These are phyloP conservation scores for Blastobotrys ciferrii DNA, from an alignment of 1,139 yeast species.

Conservation along the genomic window DNA sequence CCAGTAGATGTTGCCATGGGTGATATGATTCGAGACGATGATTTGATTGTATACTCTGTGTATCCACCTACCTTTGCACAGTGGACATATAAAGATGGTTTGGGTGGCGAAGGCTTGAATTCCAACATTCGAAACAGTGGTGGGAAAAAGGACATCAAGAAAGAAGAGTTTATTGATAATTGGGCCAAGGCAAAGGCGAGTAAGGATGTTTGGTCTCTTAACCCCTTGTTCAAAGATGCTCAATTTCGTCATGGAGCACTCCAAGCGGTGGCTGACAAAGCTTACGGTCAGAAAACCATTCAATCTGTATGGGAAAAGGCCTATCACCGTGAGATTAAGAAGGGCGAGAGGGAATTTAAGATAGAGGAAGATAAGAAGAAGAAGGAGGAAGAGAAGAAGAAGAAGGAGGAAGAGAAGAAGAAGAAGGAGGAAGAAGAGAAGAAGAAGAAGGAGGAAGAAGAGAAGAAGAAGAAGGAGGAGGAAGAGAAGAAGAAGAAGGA, in stretches of 20 bases:
- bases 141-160: neutral
- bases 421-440: neutral
- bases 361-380: neutral
- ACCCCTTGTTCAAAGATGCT: neutral
- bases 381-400: neutral
- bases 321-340: neutral
- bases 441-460: neutral
- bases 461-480: conserved; percentile 1
- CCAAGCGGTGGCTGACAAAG: neutral
- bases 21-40: conserved; percentile 14
- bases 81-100: conserved; percentile 19
- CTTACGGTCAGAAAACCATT: neutral
- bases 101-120: conserved; percentile 20
- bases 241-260: conserved; percentile 1
- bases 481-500: neutral
- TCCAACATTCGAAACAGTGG: conserved; percentile 16
- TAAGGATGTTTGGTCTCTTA: conserved; percentile 2
- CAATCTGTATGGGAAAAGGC: neutral
- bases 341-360: neutral
- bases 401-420: neutral
- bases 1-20: conserved; percentile 23
- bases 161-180: neutral
- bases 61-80: conserved; percentile 22
- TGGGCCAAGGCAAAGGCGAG: conserved; percentile 3
- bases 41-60: conserved; percentile 17